Evolutionary conservation across 345 rosid genomes (phyloP), one percentile per base, ranked within the genome.

Genomic region (Hibiscus syriacus): DNA sequence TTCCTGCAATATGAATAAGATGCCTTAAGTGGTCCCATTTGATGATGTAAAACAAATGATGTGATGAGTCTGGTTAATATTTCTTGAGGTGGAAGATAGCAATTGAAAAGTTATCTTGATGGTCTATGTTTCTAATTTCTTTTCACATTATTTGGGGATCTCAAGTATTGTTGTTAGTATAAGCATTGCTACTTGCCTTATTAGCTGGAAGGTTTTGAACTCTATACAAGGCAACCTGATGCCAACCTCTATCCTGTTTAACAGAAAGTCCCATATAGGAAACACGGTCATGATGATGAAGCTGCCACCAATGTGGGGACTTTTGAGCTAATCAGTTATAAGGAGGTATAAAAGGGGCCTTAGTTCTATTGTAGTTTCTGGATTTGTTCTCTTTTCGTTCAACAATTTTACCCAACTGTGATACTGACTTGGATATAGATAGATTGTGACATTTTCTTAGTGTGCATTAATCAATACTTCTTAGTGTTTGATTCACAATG

Each of bases 251-350:
- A 70, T 68, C 64, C 79, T 74, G 70, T 68, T 71, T 60, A 79
- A 69, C 77, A 75, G 81, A 82, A 69, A 64, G 58, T 59, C 60
- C 58, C 73, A 46, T 50, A 39, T 79, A 79, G 74, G 73, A 61
- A 74, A 73, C 60, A 73, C 55, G 58, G 58, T 56, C 75, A 17
- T 78, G 67, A 59, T 75, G 81, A 72, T 64, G 81, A 73, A 69
- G 78, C 83, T 75, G 73, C 59, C 68, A 72, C 78, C 71, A 67
- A 16, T 57, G 73, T 80, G 73, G 75, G 77, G 49, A 72, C 68
- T 62, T 82, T 77, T 79, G 77, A 69, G 77, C 77, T 79, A 65
- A 75, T 82, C 57, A 45, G 71, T 71, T 73, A 14, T 68, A 73
- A 77, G 83, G 80, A 79, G 77, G 77, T 77, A 73, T 53, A 67